A percentile compares a stretch with the other conserved stretches of the same genome.
phyloP scores from a whole-genome alignment of 495 filamentous ascomycete species.

The Cudoniella acicularis region DNA sequence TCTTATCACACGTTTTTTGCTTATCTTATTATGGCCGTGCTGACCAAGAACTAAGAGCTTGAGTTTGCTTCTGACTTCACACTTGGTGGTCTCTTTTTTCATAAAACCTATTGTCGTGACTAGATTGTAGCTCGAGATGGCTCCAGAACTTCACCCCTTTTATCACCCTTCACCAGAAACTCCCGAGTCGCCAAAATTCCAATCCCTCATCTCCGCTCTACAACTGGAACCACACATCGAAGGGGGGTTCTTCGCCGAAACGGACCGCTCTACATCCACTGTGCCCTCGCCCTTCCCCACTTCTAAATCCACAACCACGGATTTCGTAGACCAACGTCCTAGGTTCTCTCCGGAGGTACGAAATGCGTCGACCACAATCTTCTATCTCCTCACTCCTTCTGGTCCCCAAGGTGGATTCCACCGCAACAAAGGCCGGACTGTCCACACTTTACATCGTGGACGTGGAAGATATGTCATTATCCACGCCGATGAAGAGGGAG shows the following conservation, averaged over 20 bases:
- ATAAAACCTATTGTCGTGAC: not conserved
- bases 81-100: not conserved
- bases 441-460: conserved; percentile 59
- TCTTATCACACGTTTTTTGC: not conserved
- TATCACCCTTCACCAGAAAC: conserved; percentile 24
- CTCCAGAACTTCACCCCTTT: conserved; percentile 15
- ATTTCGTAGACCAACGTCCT: conserved; percentile 25
- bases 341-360: conserved; percentile 36
- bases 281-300: conserved; percentile 48
- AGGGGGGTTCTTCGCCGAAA: conserved; percentile 64
- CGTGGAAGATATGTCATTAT: conserved; percentile 60
- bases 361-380: conserved; percentile 50
- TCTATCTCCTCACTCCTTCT: conserved; percentile 57
- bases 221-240: conserved; percentile 51
- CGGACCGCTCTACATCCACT: conserved; percentile 48
- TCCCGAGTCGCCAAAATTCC: conserved; percentile 34
- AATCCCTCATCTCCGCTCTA: conserved; percentile 41
- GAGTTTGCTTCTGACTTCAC: too few relatives aligned
- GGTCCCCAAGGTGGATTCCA: conserved; percentile 57
- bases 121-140: conserved; percentile 2
- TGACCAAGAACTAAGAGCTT: not conserved
- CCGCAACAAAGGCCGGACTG: conserved; percentile 52
- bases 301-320: conserved; percentile 13
- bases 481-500: conserved; percentile 42
- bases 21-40: not conserved